phyloP scores from a whole-genome alignment of 2,329 filamentous ascomycete genomes.

The Rugonectria rugulosa region DNA sequence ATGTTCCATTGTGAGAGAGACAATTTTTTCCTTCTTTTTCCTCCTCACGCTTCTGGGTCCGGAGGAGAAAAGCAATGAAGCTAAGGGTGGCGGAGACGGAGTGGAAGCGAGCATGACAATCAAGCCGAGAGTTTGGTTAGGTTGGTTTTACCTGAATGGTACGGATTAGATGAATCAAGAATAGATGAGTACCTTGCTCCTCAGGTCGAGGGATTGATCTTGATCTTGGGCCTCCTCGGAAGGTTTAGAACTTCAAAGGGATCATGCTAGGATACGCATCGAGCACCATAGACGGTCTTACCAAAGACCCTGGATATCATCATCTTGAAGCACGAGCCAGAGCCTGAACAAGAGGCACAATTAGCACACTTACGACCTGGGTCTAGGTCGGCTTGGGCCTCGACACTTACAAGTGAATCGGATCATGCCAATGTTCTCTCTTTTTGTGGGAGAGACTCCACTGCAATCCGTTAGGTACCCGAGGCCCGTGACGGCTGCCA shows the following conservation, averaged over 20 bases:
- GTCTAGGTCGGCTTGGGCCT: constrained; percentile 15
- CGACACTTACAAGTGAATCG: too few relatives aligned
- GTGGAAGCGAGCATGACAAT: neutral
- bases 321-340: constrained; percentile 28
- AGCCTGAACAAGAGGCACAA: constrained; percentile 26
- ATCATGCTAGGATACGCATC: too few relatives aligned
- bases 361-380: constrained; percentile 15
- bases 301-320: neutral
- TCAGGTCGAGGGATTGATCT: too few relatives aligned
- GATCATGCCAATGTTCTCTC: constrained; percentile 20
- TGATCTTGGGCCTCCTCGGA: too few relatives aligned
- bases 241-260: too few relatives aligned
- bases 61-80: neutral
- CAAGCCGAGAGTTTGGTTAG: too few relatives aligned
- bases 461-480: constrained; percentile 19
- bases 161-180: too few relatives aligned
- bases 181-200: too few relatives aligned
- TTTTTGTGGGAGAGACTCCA: constrained; percentile 6
- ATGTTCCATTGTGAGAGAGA: too few relatives aligned
- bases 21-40: neutral
- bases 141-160: too few relatives aligned
- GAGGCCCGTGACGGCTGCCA: constrained; percentile 1
- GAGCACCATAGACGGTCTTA: too few relatives aligned
- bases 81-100: neutral
- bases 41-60: neutral